These are phyloP conservation scores for Funneliformis mosseae DNA, from an alignment of 192 early-diverging fungal species.

Conservation along the genomic window DNA sequence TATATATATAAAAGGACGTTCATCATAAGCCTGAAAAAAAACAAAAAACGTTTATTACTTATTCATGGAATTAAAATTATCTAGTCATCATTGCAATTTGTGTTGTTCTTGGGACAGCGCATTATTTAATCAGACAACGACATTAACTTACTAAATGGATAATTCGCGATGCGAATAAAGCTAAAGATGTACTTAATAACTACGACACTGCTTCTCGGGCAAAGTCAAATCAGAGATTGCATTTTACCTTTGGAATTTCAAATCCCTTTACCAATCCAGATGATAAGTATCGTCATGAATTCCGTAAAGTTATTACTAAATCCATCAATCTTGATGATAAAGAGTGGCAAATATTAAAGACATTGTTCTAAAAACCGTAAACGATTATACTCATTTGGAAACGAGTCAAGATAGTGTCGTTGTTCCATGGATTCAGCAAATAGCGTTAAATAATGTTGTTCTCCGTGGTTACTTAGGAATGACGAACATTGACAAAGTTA, in stretches of 20 bases:
- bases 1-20: too few species aligned
- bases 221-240: neutral
- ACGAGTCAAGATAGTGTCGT: neutral
- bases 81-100: neutral
- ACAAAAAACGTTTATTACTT: too few species aligned
- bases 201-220: neutral
- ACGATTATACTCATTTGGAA: neutral
- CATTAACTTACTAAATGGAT: neutral
- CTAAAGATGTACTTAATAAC: neutral
- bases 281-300: neutral
- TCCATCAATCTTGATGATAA: neutral
- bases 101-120: neutral
- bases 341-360: neutral
- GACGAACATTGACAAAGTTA: neutral
- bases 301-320: neutral
- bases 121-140: neutral
- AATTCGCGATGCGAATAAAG: neutral
- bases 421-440: neutral
- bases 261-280: conserved; percentile 16
- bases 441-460: neutral
- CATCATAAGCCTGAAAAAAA: too few species aligned
- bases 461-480: neutral
- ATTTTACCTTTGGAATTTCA: conserved; percentile 10
- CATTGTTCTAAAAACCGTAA: neutral
- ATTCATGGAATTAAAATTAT: neutral